A percentile compares a stretch with the other conserved stretches of the same genome.
phyloP scores from a whole-genome alignment of 768 basidiomycete species.

The Suillus subaureus region DNA sequence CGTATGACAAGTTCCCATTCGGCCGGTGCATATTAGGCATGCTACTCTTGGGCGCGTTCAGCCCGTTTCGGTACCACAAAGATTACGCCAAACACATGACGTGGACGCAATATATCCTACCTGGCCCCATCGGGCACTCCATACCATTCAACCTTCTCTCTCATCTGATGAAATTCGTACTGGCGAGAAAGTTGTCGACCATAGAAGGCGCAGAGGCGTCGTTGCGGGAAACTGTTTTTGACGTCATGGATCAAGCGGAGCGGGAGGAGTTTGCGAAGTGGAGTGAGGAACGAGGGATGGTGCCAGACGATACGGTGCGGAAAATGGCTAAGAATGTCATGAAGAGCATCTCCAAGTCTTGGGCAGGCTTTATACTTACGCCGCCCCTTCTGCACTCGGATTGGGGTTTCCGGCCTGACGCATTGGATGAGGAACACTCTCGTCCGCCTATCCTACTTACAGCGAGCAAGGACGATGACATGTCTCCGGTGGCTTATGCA shows the following conservation, averaged over 20 bases:
- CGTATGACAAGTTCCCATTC: conserved; percentile 53
- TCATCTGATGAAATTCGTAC: conserved; percentile 32
- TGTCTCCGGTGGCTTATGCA: conserved; percentile 45
- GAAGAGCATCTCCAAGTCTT: conserved; percentile 50
- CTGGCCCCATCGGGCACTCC: conserved; percentile 46
- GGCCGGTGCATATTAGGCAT: conserved; percentile 48
- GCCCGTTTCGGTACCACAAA: conserved; percentile 49
- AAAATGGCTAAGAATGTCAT: conserved; percentile 43
- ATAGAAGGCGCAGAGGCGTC: conserved; percentile 44
- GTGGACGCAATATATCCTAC: conserved; percentile 47
- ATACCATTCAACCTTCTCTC: conserved; percentile 43
- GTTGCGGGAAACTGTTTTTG: conserved; percentile 40
- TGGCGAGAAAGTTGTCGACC: conserved; percentile 40
- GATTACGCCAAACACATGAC: conserved; percentile 49
- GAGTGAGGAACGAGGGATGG: conserved; percentile 40
- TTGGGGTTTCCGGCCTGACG: conserved; percentile 50
- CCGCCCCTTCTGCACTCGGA: conserved; percentile 46
- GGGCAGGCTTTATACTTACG: conserved; percentile 54
- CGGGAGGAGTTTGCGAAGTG: conserved; percentile 39
- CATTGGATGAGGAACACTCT: conserved; percentile 47
- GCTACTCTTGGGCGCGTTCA: conserved; percentile 47
- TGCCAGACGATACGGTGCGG: conserved; percentile 46
- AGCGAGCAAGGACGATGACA: conserved; percentile 43
- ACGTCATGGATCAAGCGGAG: conserved; percentile 41
- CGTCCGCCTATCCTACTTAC: conserved; percentile 49